Conservation (phyloP, 225 moss, liverwort and hornwort species). For the Lunularia cruciata region DNA sequence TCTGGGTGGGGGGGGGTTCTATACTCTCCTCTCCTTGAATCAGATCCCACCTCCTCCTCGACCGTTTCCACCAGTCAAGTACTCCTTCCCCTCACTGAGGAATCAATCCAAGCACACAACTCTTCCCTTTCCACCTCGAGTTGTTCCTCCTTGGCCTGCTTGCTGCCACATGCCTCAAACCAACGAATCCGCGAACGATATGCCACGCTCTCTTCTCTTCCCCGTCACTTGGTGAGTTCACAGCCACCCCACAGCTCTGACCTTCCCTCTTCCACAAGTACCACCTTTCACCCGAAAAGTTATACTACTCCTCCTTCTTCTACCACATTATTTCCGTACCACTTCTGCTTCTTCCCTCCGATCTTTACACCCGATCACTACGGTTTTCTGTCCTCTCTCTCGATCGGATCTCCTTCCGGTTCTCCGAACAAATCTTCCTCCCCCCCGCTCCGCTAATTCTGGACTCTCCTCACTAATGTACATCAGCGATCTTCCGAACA, state of each 20-base stretch:
- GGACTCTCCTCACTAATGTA: too few relatives aligned
- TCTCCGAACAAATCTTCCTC: too few relatives aligned
- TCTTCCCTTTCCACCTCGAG: background rate
- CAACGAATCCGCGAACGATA: slow-evolving; percentile 1
- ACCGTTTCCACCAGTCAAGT: slow-evolving; percentile 8
- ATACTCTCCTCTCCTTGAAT: background rate
- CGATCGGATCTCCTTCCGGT: too few relatives aligned
- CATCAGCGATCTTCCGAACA: too few relatives aligned
- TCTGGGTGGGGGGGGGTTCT: slow-evolving; percentile 4
- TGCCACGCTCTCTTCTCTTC: background rate
- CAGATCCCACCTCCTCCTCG: slow-evolving; percentile 12
- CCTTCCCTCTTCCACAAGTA: background rate
- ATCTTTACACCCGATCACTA: too few relatives aligned
- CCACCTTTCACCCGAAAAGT: background rate
- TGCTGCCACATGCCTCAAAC: slow-evolving; percentile 9
- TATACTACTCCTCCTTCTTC: too few relatives aligned
- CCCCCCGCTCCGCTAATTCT: too few relatives aligned
- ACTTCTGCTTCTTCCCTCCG: too few relatives aligned
- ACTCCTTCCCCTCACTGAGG: background rate
- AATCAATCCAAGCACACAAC: background rate
- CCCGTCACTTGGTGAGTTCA: too few relatives aligned
- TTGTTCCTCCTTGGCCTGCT: background rate
- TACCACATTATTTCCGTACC: too few relatives aligned
- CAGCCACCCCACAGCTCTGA: slow-evolving; percentile 11
- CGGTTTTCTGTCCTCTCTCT: too few relatives aligned